phyloP scores from a whole-genome alignment of 1,284 basidiomycete genomes.

The Ceratobasidium sp. region DNA sequence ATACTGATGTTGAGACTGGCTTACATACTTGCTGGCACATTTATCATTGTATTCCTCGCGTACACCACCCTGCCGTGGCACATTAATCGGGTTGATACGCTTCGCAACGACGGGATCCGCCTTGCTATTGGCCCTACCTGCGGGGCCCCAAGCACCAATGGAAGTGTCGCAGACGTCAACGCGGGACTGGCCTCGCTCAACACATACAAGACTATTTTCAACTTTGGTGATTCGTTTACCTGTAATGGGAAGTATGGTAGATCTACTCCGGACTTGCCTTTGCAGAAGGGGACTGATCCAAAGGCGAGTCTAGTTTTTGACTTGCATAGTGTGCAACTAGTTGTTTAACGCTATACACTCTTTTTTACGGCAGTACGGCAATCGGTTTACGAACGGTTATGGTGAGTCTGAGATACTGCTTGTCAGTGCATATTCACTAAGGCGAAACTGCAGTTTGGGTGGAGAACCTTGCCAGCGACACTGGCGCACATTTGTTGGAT shows the following conservation, averaged over 20 bases:
- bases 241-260: conserved; percentile 34
- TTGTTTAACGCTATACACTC: background rate
- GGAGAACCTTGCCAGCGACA: conserved; percentile 35
- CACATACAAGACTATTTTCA: conserved; percentile 33
- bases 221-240: conserved; percentile 40
- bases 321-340: background rate
- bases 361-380: conserved; percentile 5
- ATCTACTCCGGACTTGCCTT: conserved; percentile 27
- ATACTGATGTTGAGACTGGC: no score
- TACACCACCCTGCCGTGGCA: background rate
- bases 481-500: conserved; percentile 25
- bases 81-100: background rate
- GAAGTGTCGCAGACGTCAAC: conserved; percentile 25
- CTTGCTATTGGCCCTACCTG: conserved; percentile 32
- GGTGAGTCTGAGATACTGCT: background rate
- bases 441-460: conserved; percentile 25
- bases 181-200: conserved; percentile 13
- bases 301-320: background rate
- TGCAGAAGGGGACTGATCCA: conserved; percentile 29
- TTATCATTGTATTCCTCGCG: background rate
- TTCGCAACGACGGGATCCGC: conserved; percentile 37
- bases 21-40: background rate
- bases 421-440: background rate
- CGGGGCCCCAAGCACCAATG: conserved; percentile 4
- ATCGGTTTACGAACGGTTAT: conserved; percentile 38